Evolutionary conservation across 441 rosid species (phyloP).

Genomic region (Raphanus hybrid): DNA sequence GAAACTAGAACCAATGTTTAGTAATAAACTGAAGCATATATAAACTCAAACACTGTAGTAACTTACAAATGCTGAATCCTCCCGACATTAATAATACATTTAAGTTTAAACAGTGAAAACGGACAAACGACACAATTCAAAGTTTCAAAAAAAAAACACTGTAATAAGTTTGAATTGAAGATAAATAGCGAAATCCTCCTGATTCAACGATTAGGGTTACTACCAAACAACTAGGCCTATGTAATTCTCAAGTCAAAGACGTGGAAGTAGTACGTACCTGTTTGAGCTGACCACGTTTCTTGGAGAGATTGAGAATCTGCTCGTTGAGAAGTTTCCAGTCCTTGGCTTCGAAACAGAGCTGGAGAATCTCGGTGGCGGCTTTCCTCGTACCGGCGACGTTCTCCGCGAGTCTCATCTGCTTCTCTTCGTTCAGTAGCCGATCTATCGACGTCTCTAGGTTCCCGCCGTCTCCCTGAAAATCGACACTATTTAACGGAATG

Average conservation of each 20-base stretch:
- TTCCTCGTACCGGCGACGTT: conserved; percentile 82
- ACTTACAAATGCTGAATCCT: neutral
- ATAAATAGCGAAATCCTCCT: too few relatives aligned
- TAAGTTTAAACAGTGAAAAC: neutral
- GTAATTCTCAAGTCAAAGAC: conserved; percentile 14
- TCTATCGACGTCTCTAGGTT: conserved; percentile 69
- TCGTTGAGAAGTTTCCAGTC: conserved; percentile 91
- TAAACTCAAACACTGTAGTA: neutral
- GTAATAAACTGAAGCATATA: conserved; percentile 21
- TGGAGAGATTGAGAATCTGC: conserved; percentile 78
- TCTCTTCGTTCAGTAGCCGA: conserved; percentile 75
- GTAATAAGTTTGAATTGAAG: too few relatives aligned
- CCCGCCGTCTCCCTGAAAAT: conserved; percentile 57
- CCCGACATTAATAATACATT: neutral
- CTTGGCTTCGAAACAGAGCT: conserved; percentile 84
- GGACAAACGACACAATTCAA: neutral
- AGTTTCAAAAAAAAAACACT: neutral
- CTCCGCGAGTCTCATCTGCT: conserved; percentile 61
- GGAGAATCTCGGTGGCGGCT: conserved; percentile 77
- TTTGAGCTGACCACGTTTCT: conserved; percentile 95
- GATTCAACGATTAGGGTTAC: too few relatives aligned
- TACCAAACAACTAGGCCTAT: conserved; percentile 25
- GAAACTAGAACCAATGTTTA: neutral
- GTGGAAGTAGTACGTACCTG: too few relatives aligned
- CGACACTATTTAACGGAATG: neutral